Base-by-base conservation (phyloP, 164 flowering plant genomes). In the Magnolia kwangsiensis region DNA sequence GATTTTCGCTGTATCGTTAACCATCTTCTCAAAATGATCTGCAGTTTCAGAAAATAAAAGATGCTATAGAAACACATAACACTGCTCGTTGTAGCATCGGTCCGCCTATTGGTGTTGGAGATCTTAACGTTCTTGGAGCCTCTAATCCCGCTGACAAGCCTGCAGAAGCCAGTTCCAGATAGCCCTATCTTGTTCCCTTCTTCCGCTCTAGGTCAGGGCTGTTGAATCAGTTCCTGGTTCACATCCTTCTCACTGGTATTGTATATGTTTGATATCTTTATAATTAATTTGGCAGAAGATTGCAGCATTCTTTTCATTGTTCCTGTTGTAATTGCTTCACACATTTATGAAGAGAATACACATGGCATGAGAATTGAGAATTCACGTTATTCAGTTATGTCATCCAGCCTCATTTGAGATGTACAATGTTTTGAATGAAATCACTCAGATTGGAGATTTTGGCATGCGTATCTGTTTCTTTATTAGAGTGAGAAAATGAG, bases 31-130 rank as follows among this genome's bases (percentile, higher is more conserved):
- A 11, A 64, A 37, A 61, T 66, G 24, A 67, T 69, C 49, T 87
- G 87, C 95, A 95, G 98, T 90, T 95, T 80, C 98, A 95, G 85
- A 93, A 91, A 81, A 87, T 95, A 80, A 95, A 91, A 83, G 98
- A 95, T 81, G 95, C 97, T 9, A 93, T 95, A 59, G 68, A 75
- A 83, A 79, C 51, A 74, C 95, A 95, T 82, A 93, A 87, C 82
- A 88, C 92, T 8, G 93, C 78, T 71, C 93, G 88, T 14, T 90
- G 95, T 87, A 90, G 95, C 87, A 89, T 87, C 49, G 95, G 92
- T 55, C 93, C 93, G 1, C 89, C 96, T 0, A 80, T 82, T 80
- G 94, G 89, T 72, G 82, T 88, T 24, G 97, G 90, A 51, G 95
- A 90, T 58, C 77, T 91, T 16, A 83, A 31, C 51, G 50, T 67